These are phyloP conservation scores for Microbotryomycetes sp. DNA, from an alignment of 1,284 basidiomycete genomes.

Conservation along the genomic window DNA sequence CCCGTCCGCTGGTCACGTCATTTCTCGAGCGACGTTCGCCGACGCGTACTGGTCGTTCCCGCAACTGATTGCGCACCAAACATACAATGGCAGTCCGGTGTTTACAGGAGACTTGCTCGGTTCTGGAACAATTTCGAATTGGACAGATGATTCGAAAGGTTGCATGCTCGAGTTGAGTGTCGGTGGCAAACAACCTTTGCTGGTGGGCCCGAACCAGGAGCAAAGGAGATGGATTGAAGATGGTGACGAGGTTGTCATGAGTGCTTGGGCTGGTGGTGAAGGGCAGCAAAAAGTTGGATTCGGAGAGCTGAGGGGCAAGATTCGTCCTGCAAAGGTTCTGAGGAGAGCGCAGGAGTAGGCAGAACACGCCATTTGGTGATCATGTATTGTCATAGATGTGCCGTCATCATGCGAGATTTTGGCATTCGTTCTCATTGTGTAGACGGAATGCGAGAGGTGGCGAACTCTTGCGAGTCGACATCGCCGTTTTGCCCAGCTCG, in stretches of 20 bases:
- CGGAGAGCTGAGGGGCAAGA: constrained; percentile 5
- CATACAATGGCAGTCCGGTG: constrained; percentile 29
- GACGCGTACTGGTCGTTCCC: constrained; percentile 6
- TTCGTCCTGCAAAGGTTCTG: not conserved
- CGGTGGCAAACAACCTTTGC: constrained; percentile 5
- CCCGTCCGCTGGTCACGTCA: not conserved
- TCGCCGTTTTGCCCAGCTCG: no score
- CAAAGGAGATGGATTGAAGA: constrained; percentile 7
- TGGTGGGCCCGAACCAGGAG: not conserved
- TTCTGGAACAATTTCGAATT: constrained; percentile 32
- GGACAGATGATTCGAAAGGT: not conserved
- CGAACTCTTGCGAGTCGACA: no score
- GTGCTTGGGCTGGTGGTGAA: not conserved
- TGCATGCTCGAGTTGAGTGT: constrained; percentile 7
- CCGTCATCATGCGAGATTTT: no score
- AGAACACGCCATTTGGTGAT: no score
- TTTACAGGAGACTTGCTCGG: constrained; percentile 34
- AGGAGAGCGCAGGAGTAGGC: not conserved
- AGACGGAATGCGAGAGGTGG: no score
- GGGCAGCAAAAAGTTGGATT: constrained; percentile 5
- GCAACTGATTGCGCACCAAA: constrained; percentile 36
- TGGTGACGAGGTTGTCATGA: constrained; percentile 11
- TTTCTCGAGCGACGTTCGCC: constrained; percentile 4
- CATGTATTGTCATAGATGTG: no score
- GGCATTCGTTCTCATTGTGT: no score